Evolutionary conservation across 768 basidiomycete species (phyloP).

Genomic region (Favolaschia claudopus): DNA sequence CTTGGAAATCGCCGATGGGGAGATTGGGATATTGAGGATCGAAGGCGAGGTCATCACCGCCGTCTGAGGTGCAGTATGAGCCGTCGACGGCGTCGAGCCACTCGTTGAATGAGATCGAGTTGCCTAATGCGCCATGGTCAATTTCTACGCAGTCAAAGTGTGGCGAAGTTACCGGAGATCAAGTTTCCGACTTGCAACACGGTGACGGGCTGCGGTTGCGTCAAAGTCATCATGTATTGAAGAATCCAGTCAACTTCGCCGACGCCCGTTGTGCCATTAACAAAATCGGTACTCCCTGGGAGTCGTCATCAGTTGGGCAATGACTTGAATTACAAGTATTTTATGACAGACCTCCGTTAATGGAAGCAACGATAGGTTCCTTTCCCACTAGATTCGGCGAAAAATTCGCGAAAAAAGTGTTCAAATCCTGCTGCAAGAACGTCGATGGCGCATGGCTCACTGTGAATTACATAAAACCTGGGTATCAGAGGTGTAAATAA

Average conservation of each 20-base stretch:
- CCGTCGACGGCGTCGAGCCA: conserved; percentile 46
- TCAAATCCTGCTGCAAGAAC: conserved; percentile 50
- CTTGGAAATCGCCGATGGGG: conserved; percentile 38
- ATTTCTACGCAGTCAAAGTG: not conserved
- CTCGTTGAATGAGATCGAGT: conserved; percentile 40
- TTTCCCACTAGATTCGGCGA: conserved; percentile 46
- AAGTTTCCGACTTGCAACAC: conserved; percentile 42
- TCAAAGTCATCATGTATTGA: conserved; percentile 53
- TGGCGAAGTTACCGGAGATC: conserved; percentile 33
- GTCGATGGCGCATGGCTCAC: conserved; percentile 54
- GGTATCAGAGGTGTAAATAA: not conserved
- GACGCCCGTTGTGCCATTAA: conserved; percentile 34
- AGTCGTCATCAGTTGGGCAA: too few species aligned
- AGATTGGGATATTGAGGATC: conserved; percentile 43
- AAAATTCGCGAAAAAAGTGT: conserved; percentile 51
- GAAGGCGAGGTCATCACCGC: conserved; percentile 41
- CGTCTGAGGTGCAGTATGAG: conserved; percentile 43
- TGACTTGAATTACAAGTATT: too few species aligned
- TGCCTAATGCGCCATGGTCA: conserved; percentile 12
- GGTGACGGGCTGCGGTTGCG: conserved; percentile 38
- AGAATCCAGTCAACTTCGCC: conserved; percentile 55
- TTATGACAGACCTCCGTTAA: conserved; percentile 50
- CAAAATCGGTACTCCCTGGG: conserved; percentile 29
- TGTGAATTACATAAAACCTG: conserved; percentile 24
- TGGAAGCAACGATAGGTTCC: conserved; percentile 48